Base-by-base conservation (phyloP, 2,329 filamentous ascomycete species). In the Mariannaea sp. region DNA sequence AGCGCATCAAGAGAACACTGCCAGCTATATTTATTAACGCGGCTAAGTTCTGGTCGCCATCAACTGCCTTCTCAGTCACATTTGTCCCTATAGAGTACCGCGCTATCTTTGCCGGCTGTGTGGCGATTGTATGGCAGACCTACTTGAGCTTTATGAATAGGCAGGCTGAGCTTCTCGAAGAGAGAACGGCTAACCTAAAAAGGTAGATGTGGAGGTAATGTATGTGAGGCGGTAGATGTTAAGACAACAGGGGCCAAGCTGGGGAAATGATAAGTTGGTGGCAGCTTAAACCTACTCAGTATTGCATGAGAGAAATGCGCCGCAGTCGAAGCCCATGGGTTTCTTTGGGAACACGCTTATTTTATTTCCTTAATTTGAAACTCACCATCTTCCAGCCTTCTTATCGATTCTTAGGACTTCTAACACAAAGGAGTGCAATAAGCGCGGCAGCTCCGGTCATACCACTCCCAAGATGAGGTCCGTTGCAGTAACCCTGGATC, bases 101-200 rank as follows among this genome's bases (percentile, higher is more conserved):
- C 44, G 89, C 85, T 63, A 80, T 96, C 13, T 94, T 96, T 62
- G 84, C 88, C 0, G 90, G 89, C 1, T 75, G 88, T 6, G 81
- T 96, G 59, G 90, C 90, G 1, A 87, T 96, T 45, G 89, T 89
- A 0, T 97, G 92, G 92, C 92, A 96, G 80, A 92, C 90, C 1
- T 97, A 96, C 77, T 68, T 97, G 63, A 90, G 86, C 62, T 89
- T 85, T 71, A 72, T 96, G 66, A 96, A 96, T 65, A 81, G 87
- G 65, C 77, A 77, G 57, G 90, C 89, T 2, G 90, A 91, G 70
- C 29, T 64, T 3, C 49, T 65, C 27, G 64, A 66, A 53, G 55
- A 48, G 7, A 12, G 38, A 8, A 44, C 53, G 14, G 55, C 58
- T 17, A 50, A 39, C 16, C 35, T 24, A 3, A 49, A 41, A 22